Conservation (phyloP, 495 filamentous ascomycete species). For the Entonaema liquescens region DNA sequence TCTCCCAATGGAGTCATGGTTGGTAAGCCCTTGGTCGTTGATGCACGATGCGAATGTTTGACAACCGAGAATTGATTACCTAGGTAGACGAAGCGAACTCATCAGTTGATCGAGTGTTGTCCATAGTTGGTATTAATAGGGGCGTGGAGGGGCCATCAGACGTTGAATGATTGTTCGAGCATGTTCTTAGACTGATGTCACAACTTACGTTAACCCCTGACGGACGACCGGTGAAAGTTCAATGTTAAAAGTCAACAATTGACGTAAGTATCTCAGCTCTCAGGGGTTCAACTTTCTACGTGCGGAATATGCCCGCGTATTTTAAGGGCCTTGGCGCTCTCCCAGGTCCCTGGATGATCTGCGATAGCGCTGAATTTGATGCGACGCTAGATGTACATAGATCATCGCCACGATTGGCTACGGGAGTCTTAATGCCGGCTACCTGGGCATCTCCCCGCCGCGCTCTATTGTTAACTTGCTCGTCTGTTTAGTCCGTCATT, state of each 20-base stretch:
- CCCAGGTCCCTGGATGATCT: constrained; percentile 17
- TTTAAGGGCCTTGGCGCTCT: constrained; percentile 3
- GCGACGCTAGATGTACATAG: constrained; percentile 2
- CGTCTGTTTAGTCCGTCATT: not conserved
- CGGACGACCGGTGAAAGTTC: not conserved
- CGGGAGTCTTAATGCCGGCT: not conserved
- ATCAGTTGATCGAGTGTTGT: not conserved
- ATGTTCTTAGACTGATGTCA: not conserved
- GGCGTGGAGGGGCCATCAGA: not conserved
- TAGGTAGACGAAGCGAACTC: no score
- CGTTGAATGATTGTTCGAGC: not conserved
- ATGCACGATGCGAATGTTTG: not conserved
- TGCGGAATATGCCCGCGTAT: not conserved
- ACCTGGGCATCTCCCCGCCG: not conserved
- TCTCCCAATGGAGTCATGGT: not conserved
- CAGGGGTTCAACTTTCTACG: not conserved
- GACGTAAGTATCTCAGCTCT: not conserved
- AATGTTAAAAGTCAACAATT: not conserved
- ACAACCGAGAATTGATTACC: no score
- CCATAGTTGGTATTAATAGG: not conserved
- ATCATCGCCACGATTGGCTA: constrained; percentile 3
- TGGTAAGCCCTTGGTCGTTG: not conserved
- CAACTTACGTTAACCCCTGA: not conserved
- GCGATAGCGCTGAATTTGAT: not conserved
- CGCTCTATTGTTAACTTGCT: not conserved